A percentile compares a stretch with the other conserved stretches of the same genome.
These are phyloP conservation scores for Arabidopsis suecica DNA, from an alignment of 345 rosid genomes.

Conservation along the genomic window DNA sequence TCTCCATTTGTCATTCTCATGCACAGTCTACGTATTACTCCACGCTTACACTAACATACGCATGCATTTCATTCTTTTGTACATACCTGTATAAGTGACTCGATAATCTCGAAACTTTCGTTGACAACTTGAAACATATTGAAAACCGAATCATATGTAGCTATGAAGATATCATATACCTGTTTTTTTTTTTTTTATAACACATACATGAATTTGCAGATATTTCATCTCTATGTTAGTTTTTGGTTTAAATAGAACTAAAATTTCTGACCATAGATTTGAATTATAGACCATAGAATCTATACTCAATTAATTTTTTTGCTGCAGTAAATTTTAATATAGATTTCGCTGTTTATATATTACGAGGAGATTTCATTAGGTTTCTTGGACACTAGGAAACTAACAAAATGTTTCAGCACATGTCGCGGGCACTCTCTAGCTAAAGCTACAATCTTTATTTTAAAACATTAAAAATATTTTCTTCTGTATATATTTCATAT, in stretches of 20 bases:
- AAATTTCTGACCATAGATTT: neutral
- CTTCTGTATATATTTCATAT: too few relatives aligned
- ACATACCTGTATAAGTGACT: neutral
- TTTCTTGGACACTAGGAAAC: conserved; percentile 35
- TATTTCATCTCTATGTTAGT: neutral
- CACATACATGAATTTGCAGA: neutral
- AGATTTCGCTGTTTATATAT: neutral
- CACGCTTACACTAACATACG: conserved; percentile 34
- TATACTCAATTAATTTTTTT: neutral
- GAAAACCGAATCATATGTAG: neutral
- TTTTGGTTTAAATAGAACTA: neutral
- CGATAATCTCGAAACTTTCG: neutral
- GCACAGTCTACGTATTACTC: conserved; percentile 45
- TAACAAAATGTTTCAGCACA: conserved; percentile 45
- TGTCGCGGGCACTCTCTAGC: conserved; percentile 40
- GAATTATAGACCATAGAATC: neutral
- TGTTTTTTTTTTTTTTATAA: neutral
- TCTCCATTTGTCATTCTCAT: conserved; percentile 83
- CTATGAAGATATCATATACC: neutral
- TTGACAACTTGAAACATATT: conserved; percentile 1
- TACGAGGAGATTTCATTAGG: neutral
- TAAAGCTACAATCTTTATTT: conserved; percentile 1
- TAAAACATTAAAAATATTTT: neutral
- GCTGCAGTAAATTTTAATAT: too few relatives aligned
- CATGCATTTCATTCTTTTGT: conserved; percentile 18